Percentiles rank a stretch among this genome's conserved stretches.
These are phyloP conservation scores for Mycena alexandri DNA, from an alignment of 768 basidiomycete species.

Conservation along the genomic window DNA sequence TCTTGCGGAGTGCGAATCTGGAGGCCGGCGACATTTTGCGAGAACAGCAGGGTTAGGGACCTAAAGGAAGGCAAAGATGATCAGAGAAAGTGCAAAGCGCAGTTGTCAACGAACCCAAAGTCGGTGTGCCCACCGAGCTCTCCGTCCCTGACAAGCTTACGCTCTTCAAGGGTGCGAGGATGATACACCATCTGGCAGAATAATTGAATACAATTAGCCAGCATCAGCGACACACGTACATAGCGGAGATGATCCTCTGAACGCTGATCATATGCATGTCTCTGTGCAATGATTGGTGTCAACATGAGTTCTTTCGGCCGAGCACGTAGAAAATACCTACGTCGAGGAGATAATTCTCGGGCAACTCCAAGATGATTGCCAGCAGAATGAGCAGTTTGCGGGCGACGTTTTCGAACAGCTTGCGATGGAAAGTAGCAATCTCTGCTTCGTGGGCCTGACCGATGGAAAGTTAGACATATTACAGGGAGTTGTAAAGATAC, in stretches of 20 bases:
- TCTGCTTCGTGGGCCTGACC: slow-evolving; percentile 42
- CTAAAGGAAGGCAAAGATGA: slow-evolving; percentile 33
- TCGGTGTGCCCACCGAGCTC: slow-evolving; percentile 61
- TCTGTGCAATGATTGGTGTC: slow-evolving; percentile 2
- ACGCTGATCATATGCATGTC: slow-evolving; percentile 52
- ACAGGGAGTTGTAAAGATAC: not conserved
- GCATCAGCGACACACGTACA: slow-evolving; percentile 32
- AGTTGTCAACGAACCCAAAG: slow-evolving; percentile 41
- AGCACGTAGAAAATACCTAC: slow-evolving; percentile 3
- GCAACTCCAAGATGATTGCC: slow-evolving; percentile 60
- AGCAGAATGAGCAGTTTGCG: slow-evolving; percentile 47
- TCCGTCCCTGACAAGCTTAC: slow-evolving; percentile 54
- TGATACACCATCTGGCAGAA: slow-evolving; percentile 49
- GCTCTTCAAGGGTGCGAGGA: slow-evolving; percentile 56
- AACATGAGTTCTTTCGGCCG: not conserved
- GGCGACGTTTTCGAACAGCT: slow-evolving; percentile 48
- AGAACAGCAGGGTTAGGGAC: slow-evolving; percentile 53
- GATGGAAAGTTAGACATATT: not conserved
- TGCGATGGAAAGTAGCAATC: slow-evolving; percentile 47
- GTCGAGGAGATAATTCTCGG: slow-evolving; percentile 59
- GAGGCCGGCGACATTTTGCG: slow-evolving; percentile 51
- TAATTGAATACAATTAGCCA: slow-evolving; percentile 1
- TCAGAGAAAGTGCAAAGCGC: not conserved
- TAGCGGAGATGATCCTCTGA: slow-evolving; percentile 52
- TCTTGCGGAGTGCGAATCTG: slow-evolving; percentile 52